These are phyloP conservation scores for Collybiopsis luxurians DNA, from an alignment of 768 basidiomycete species.

Conservation along the genomic window DNA sequence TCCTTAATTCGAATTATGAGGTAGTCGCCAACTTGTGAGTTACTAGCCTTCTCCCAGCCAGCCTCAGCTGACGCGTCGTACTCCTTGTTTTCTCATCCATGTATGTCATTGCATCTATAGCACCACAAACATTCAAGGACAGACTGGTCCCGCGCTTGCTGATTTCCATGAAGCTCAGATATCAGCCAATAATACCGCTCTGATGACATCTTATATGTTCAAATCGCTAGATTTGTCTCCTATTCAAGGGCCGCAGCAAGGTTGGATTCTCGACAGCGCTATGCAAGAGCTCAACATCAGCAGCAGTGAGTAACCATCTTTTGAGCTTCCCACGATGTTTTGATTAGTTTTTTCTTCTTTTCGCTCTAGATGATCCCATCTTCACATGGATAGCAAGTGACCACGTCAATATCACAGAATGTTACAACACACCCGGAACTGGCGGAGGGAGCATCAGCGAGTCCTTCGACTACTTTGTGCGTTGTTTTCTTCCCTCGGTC, in stretches of 20 bases:
- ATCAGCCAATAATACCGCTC: slow-evolving; percentile 4
- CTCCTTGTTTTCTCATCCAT: background rate
- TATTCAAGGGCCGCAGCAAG: background rate
- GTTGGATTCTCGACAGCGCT: slow-evolving; percentile 2
- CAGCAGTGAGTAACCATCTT: background rate
- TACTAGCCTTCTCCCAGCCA: no score
- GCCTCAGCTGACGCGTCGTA: background rate
- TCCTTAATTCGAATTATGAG: background rate
- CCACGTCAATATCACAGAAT: slow-evolving; percentile 1
- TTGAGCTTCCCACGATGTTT: background rate
- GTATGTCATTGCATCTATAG: background rate
- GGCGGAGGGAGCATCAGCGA: background rate
- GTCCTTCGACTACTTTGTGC: slow-evolving; percentile 1
- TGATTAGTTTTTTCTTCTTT: background rate
- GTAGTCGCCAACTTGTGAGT: slow-evolving; percentile 7
- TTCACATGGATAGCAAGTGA: slow-evolving; percentile 7
- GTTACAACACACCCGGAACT: background rate
- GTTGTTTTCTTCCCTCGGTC: background rate
- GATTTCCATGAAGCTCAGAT: slow-evolving; percentile 7
- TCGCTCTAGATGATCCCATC: background rate
- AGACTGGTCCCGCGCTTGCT: background rate
- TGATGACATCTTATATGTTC: background rate
- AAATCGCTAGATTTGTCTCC: background rate
- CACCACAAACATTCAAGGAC: background rate
- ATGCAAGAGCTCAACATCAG: slow-evolving; percentile 3